Conservation (phyloP, 331 rosid species). For the Cucumis variabilis region DNA sequence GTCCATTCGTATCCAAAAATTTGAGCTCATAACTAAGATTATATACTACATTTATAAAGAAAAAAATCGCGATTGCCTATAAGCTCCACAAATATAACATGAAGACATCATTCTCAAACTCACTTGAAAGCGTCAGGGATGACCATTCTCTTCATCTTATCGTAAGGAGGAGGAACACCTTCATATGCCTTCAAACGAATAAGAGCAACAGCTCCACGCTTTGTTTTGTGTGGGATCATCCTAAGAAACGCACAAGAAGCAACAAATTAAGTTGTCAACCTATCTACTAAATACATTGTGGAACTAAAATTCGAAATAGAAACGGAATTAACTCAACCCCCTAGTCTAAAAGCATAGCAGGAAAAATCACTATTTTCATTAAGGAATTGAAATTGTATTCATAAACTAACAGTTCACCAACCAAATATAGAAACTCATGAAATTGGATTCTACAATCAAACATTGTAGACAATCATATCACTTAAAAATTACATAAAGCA, state of each 20-base stretch:
- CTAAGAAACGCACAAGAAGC: slow-evolving; percentile 22
- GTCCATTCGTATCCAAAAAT: neutral
- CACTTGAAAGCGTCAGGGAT: slow-evolving; percentile 68
- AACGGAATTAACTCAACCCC: neutral
- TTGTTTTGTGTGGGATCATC: slow-evolving; percentile 68
- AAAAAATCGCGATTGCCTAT: neutral
- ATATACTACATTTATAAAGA: neutral
- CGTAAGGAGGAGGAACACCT: slow-evolving; percentile 66
- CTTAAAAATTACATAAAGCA: neutral
- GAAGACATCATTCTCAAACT: slow-evolving; percentile 5
- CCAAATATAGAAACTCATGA: neutral
- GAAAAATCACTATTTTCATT: neutral
- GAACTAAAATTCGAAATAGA: neutral
- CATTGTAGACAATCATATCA: no score
- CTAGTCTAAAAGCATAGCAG: no score
- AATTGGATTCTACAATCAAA: neutral
- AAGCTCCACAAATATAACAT: neutral
- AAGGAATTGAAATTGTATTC: neutral
- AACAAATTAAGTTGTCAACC: neutral
- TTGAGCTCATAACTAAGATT: neutral
- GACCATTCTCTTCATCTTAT: slow-evolving; percentile 62
- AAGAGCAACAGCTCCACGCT: slow-evolving; percentile 69
- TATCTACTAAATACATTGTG: neutral
- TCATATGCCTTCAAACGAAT: slow-evolving; percentile 64
- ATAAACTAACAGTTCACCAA: neutral